Base-by-base conservation (phyloP, 306 rosid genomes). In the Rosa chinensis region DNA sequence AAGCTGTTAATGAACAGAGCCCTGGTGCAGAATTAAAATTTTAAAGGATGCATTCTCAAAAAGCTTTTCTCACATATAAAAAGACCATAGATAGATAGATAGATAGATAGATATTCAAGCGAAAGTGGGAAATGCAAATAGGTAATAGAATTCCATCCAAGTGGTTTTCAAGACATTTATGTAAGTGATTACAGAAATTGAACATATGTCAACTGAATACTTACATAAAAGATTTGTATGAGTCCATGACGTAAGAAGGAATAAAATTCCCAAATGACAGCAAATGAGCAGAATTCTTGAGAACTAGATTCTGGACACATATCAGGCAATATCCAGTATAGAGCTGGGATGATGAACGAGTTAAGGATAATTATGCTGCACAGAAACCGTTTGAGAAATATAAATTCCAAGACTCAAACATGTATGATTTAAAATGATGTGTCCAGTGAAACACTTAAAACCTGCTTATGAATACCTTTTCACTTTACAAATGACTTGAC, bases 301-400 rank as follows among this genome's bases (percentile, higher is more conserved):
- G 97, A 87, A 83, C 67, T 79, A 70, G 82, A 32, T 74, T 74
- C 83, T 7, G 87, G 75, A 80, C 90, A 86, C 37, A 76, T 88
- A 83, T 85, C 94, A 44, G 99, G 97, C 83, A 95, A 83, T 77
- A 95, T 89, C 97, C 93, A 85, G 59, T 89, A 82, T 72, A 95
- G 81, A 28, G 89, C 84, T 74, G 98, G 93, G 85, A 92, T 83
- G 63, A 95, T 78, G 61, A 90, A 88, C 35, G 90, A 85, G 75
- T 91, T 87, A 37, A 95, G 90, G 85, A 95, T 66, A 62, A 86
- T 77, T 40, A 95, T 74, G 79, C 99, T 94, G 97, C 94, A 82
- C 66, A 80, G 42, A 82, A 73, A 75, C 55, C 84, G 45, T 72
- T 52, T 12, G 58, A 82, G 53, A 85, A 52, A 58, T 67, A 78